Base-by-base conservation (phyloP, 2,329 filamentous ascomycete species). In the Fulvia fulva region DNA sequence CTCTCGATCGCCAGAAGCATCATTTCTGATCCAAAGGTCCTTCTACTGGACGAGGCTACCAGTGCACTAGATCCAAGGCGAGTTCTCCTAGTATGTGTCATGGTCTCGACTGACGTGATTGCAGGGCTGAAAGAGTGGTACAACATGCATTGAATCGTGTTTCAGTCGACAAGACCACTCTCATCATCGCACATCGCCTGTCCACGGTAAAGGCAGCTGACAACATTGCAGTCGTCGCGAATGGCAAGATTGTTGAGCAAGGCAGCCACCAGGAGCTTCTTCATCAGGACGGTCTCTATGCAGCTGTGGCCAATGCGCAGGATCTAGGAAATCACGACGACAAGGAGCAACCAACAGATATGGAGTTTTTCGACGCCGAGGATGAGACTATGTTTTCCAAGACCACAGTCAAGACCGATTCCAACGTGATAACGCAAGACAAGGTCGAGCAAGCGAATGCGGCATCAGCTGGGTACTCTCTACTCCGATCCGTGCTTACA, bases 181-280 rank as follows among this genome's bases (percentile, higher is more conserved):
- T 74, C 5, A 64, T 74, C 1, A 78, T 79, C 54, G 77, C 77
- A 1, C 77, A 80, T 59, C 71, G 73, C 45, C 67, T 79, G 8
- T 69, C 76, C 0, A 79, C 77, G 0, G 69, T 79, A 14, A 71
- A 66, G 51, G 65, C 62, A 21, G 77, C 77, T 4, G 74, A 79
- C 63, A 75, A 74, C 32, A 78, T 80, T 28, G 71, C 73, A 5
- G 77, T 80, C 12, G 73, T 80, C 64, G 57, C 67, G 7, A 67
- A 73, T 21, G 78, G 78, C 3, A 61, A 59, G n/a, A 68, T 80
- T n/a, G 62, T 77, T 9, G 78, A 80, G 61, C 70, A 77, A 65
- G 77, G 77, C 1, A 73, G 65, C 4, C 76, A 78, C 58, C 51
- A 63, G 2, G 64, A 73, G 5, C 65, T 80, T 4, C 60, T 79